These are phyloP conservation scores for Candida sp. DNA, from an alignment of 1,139 yeast genomes.

Conservation along the genomic window DNA sequence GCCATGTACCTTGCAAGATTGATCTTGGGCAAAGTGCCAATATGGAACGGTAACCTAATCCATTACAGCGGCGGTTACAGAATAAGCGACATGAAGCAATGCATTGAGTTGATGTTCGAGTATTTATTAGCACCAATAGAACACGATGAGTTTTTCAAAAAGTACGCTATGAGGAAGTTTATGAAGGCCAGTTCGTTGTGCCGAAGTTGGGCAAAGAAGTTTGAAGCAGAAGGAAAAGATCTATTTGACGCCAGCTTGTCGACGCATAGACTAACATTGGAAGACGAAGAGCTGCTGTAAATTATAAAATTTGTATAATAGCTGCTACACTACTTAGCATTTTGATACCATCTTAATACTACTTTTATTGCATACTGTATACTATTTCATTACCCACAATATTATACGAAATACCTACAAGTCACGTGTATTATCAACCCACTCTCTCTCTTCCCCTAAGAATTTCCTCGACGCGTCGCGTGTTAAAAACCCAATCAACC, in stretches of 20 bases:
- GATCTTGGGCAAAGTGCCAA: slow-evolving; percentile 71
- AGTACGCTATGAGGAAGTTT: slow-evolving; percentile 89
- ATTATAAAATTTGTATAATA: not conserved
- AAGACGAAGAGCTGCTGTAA: not conserved
- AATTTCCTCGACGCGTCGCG: slow-evolving; percentile 1
- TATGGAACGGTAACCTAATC: slow-evolving; percentile 83
- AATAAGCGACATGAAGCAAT: slow-evolving; percentile 70
- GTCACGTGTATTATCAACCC: not conserved
- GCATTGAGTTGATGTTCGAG: slow-evolving; percentile 75
- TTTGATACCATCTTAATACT: not conserved
- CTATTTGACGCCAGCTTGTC: slow-evolving; percentile 24
- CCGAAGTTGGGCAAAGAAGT: slow-evolving; percentile 87
- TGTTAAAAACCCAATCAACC: not conserved
- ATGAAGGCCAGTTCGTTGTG: slow-evolving; percentile 92
- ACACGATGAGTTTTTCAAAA: slow-evolving; percentile 93
- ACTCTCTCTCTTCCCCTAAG: not conserved
- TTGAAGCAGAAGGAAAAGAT: slow-evolving; percentile 39
- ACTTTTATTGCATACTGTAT: not conserved
- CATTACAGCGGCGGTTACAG: slow-evolving; percentile 95
- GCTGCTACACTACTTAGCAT: not conserved
- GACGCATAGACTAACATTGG: slow-evolving; percentile 16
- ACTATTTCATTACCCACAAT: not conserved
- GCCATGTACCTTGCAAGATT: slow-evolving; percentile 89
- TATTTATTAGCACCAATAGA: slow-evolving; percentile 84
- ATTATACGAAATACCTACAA: not conserved